Evolutionary conservation across 306 rosid species (phyloP).

Genomic region (Inga laurina): DNA sequence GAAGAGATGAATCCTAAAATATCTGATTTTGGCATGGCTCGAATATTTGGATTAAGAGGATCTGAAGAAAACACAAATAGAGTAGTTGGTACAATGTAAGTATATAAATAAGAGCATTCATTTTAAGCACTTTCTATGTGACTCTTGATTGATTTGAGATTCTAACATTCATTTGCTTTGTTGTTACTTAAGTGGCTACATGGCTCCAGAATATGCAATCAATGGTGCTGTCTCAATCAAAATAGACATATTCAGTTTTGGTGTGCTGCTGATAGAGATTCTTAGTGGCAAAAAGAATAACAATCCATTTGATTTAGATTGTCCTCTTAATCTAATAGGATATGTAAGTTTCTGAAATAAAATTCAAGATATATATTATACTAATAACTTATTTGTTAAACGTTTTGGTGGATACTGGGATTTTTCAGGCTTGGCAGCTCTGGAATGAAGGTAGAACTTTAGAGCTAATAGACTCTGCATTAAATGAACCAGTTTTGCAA

Average conservation of each 20-base stretch:
- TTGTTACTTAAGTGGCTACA: constrained; percentile 29
- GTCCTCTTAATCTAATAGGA: constrained; percentile 29
- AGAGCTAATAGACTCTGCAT: constrained; percentile 22
- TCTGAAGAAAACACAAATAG: constrained; percentile 39
- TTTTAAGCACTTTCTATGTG: background rate
- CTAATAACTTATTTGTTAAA: background rate
- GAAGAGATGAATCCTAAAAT: constrained; percentile 41
- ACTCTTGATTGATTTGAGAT: background rate
- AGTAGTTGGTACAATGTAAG: constrained; percentile 47
- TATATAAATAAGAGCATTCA: background rate
- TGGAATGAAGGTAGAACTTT: constrained; percentile 36
- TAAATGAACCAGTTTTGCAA: background rate
- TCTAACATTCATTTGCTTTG: background rate
- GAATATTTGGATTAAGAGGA: constrained; percentile 34
- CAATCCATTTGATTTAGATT: background rate
- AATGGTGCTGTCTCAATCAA: constrained; percentile 39
- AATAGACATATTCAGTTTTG: constrained; percentile 46
- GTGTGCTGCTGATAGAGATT: constrained; percentile 35
- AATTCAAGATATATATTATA: background rate
- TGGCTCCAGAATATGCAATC: constrained; percentile 40
- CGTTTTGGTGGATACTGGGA: background rate
- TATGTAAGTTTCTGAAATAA: constrained; percentile 11
- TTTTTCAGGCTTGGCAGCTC: constrained; percentile 40
- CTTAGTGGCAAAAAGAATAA: constrained; percentile 29
- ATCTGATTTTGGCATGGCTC: constrained; percentile 43